These are phyloP conservation scores for Candida orba DNA, from an alignment of 805 yeast species.

Conservation along the genomic window DNA sequence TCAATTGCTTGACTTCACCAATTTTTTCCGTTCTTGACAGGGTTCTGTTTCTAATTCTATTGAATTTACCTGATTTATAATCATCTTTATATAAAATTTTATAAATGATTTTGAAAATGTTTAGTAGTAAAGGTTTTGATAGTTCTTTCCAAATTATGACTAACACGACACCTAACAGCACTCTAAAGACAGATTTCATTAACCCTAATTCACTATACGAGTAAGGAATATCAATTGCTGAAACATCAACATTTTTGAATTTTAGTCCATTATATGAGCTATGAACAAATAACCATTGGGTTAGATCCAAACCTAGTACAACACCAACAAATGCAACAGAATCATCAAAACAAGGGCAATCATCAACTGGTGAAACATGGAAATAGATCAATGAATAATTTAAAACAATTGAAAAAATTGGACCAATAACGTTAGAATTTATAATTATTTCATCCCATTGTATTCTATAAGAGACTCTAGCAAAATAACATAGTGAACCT, in stretches of 20 bases:
- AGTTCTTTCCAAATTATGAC: slow-evolving; percentile 70
- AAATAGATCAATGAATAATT: slow-evolving; percentile 48
- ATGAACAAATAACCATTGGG: slow-evolving; percentile 23
- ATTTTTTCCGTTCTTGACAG: slow-evolving; percentile 20
- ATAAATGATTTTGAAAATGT: slow-evolving; percentile 53
- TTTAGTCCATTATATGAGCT: slow-evolving; percentile 9
- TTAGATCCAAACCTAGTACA: slow-evolving; percentile 62
- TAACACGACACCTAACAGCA: slow-evolving; percentile 51
- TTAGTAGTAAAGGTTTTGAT: slow-evolving; percentile 60
- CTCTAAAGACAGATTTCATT: slow-evolving; percentile 35
- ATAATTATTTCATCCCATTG: slow-evolving; percentile 40
- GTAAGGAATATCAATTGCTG: slow-evolving; percentile 34
- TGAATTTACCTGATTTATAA: slow-evolving; percentile 12
- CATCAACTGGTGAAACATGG: slow-evolving; percentile 83
- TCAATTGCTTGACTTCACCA: slow-evolving; percentile 13
- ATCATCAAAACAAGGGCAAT: slow-evolving; percentile 95
- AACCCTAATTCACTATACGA: slow-evolving; percentile 36
- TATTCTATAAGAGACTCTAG: slow-evolving; percentile 35
- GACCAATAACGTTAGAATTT: slow-evolving; percentile 22
- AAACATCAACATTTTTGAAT: slow-evolving; percentile 9
- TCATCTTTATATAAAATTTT: slow-evolving; percentile 14
- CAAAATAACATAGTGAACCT: slow-evolving; percentile 48
- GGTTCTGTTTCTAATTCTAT: slow-evolving; percentile 21
- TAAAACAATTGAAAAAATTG: slow-evolving; percentile 31
- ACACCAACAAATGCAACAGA: slow-evolving; percentile 91